Base-by-base conservation (phyloP, 1,139 yeast species). In the Saccharomyces pastorianus region DNA sequence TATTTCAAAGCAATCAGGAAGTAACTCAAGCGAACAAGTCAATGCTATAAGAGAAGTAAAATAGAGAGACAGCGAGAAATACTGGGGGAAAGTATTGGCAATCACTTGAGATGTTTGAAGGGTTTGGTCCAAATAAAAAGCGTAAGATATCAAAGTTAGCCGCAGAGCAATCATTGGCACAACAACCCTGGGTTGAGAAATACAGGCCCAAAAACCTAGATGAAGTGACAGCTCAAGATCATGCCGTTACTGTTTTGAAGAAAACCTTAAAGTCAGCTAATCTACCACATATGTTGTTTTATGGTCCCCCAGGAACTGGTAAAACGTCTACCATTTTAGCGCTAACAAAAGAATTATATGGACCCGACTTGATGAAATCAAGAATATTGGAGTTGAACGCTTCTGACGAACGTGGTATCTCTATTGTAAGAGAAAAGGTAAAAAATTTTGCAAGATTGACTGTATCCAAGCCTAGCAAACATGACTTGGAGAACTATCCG, bases 281-380 rank as follows among this genome's bases (percentile, higher is more conserved):
- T 67, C 65, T 90, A 54, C 98, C 99, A 2, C 98, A 93, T 69
- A 88, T 91, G 96, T 73, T 93, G 51, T 91, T 91, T 72, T 91
- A 91, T 68, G 98, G 98, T 0, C 97, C 98, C 6, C 97, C 98
- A 51, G 98, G 98, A 32, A 91, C 98, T 0, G 98, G 98, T 58
- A 91, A 91, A 66, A 91, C 98, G 0, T 89, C 97, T 0, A 91
- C 98, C 0, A 85, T 91, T 50, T 73, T 91, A 52, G 97, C 97
- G 1, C 74, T 91, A 60, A 91, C 96, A 1, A 85, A 83, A 63
- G 91, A 89, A 64, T 73, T 91, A 49, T 91, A 82, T 66, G 97
- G 89, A 0, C 93, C 93, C 1, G 69, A 66, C 6, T 74, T 90
- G 52, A 80, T 80, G 69, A 86, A 85, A 64, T 73, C 85, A 26